Base-by-base conservation (phyloP, 148 eudicot species). In the Rhododendron vialii region DNA sequence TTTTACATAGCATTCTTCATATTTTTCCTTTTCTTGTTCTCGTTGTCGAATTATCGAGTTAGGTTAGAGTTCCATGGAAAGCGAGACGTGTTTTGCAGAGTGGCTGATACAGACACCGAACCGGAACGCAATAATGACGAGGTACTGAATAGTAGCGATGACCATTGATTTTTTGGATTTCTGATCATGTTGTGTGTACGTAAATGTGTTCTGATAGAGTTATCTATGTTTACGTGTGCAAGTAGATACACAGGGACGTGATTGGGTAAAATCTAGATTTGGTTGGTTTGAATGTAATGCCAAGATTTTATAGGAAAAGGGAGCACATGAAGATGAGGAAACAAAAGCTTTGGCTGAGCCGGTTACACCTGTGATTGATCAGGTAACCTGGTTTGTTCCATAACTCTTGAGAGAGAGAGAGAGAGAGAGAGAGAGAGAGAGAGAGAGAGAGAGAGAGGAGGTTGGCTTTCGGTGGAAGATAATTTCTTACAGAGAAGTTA, bases 91-190 rank as follows among this genome's bases (percentile, higher is more conserved):
- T 84, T 91, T 83, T 92, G 98, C 90, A 91, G 93, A 89, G 92
- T 83, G 7, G 86, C 88, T 87, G 95, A 92, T 81, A 84, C 87
- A 80, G 93, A 92, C 83, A 83, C 87, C 77, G 93, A 90, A 79
- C 92, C 98, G 43, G 95, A 91, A 17, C 83, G 50, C 85, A 86
- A 92, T 83, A 90, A 90, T 74, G 93, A 90, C 84, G 89, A 93
- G 94, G 99, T 95, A 30, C 30, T 30, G 30, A 30, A 30, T 30
- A 30, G 30, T 30, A 30, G 30, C 30, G 30, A 30, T 0, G 30
- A 30, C 30, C 30, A 30, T 30, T 30, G 7, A 20, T 78, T 55
- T 82, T 51, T 14, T 55, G 59, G 59, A 43, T 59, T 78, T 28
- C 57, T 18, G 43, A 47, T 13, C n/a, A 41, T 41, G 45, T 6